A percentile compares a stretch with the other conserved stretches of the same genome.
Evolutionary conservation across 1,139 yeast genomes (phyloP).

Genomic region (Suhomyces chickasaworum): DNA sequence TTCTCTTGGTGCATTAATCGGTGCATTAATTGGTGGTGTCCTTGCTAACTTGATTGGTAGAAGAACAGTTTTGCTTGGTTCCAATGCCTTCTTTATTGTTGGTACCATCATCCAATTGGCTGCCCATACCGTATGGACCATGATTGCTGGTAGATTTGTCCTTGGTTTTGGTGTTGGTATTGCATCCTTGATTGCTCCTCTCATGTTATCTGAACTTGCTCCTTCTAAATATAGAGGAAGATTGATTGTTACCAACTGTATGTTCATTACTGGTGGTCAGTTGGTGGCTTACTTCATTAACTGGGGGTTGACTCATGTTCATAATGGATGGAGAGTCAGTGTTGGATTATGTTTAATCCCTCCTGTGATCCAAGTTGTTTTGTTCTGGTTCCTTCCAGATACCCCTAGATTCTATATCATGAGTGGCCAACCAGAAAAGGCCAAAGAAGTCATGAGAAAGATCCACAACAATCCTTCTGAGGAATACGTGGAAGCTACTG

Average conservation of each 20-base stretch:
- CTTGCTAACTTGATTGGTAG: constrained; percentile 83
- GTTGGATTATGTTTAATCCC: constrained; percentile 92
- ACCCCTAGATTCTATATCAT: constrained; percentile 89
- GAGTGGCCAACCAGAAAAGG: constrained; percentile 63
- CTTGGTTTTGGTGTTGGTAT: constrained; percentile 97
- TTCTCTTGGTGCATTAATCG: constrained; percentile 84
- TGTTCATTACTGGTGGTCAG: constrained; percentile 89
- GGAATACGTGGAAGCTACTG: constrained; percentile 56
- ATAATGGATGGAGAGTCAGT: constrained; percentile 89
- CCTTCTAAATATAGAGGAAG: constrained; percentile 93
- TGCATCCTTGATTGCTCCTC: constrained; percentile 88
- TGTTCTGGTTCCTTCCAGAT: constrained; percentile 88
- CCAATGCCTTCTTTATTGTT: constrained; percentile 73
- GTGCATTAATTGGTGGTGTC: constrained; percentile 75
- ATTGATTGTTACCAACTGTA: constrained; percentile 64
- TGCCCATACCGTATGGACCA: constrained; percentile 80
- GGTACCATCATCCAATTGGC: constrained; percentile 86
- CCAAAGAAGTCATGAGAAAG: constrained; percentile 62
- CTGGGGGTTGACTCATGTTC: constrained; percentile 75
- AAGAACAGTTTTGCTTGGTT: constrained; percentile 74
- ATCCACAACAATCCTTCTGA: constrained; percentile 61
- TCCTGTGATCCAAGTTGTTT: constrained; percentile 71
- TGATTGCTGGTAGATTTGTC: constrained; percentile 86
- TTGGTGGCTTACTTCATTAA: constrained; percentile 89
- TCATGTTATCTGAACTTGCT: constrained; percentile 88